Evolutionary conservation across 1,139 yeast genomes (phyloP).

Genomic region (Schizosaccharomyces versatilis): DNA sequence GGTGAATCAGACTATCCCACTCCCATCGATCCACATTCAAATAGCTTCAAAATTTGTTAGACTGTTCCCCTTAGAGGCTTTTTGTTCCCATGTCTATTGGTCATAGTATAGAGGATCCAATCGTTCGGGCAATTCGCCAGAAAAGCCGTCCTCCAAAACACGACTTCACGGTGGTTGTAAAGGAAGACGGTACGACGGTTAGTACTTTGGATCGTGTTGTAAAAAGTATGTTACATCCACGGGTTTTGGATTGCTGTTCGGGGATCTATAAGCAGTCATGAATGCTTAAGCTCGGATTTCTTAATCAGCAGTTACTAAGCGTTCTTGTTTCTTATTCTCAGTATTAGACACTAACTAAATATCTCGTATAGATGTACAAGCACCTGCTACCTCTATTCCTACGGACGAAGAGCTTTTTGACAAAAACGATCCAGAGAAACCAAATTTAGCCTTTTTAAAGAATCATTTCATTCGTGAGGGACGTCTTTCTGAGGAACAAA

Average conservation of each 20-base stretch:
- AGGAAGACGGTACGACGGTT: constrained; percentile 47
- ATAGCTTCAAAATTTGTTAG: too few species aligned
- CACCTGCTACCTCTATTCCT: constrained; percentile 51
- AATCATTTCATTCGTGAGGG: constrained; percentile 70
- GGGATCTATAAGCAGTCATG: too few species aligned
- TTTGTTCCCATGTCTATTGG: too few species aligned
- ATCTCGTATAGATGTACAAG: constrained; percentile 26
- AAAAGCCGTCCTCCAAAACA: background rate
- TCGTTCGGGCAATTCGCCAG: constrained; percentile 1
- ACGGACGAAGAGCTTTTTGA: constrained; percentile 44
- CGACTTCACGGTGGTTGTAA: constrained; percentile 29
- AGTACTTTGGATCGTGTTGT: constrained; percentile 54
- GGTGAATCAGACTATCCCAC: too few species aligned
- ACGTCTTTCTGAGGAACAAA: constrained; percentile 50
- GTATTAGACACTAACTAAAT: background rate
- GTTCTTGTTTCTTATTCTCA: background rate
- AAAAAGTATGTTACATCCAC: constrained; percentile 12
- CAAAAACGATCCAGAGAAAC: constrained; percentile 26
- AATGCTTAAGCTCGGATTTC: background rate
- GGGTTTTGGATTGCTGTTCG: too few species aligned
- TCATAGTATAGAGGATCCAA: background rate
- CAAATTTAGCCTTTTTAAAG: constrained; percentile 48
- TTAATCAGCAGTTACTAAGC: too few species aligned
- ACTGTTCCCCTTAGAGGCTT: too few species aligned
- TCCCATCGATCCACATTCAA: too few species aligned